Evolutionary conservation across 176 grass and related monocot species (phyloP).

Genomic region (Oropetium thomaeum): DNA sequence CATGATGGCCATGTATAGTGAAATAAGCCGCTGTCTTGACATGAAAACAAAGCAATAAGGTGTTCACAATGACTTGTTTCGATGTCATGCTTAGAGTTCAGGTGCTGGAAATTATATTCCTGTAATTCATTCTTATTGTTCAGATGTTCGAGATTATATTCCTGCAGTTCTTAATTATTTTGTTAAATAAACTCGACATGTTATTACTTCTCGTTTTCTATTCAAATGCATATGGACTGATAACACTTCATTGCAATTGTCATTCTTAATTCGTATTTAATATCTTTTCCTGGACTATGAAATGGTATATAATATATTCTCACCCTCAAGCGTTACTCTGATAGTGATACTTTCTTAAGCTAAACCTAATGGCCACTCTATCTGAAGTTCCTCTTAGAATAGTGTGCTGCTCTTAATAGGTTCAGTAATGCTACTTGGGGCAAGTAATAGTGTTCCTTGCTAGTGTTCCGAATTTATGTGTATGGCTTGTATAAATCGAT

Average conservation of each 20-base stretch:
- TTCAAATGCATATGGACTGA: background rate
- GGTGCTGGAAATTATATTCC: background rate
- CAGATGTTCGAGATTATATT: background rate
- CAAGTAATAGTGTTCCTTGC: background rate
- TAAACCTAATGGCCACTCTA: background rate
- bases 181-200: background rate
- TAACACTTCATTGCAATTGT: background rate
- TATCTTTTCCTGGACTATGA: background rate
- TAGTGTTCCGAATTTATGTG: background rate
- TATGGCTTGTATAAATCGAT: background rate
- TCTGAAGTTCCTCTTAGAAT: background rate
- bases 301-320: background rate
- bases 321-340: background rate
- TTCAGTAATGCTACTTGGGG: background rate
- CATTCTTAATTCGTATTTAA: background rate
- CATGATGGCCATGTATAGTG: background rate
- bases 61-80: background rate
- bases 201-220: background rate
- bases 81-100: constrained; percentile 6
- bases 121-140: background rate
- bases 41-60: background rate
- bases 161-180: background rate
- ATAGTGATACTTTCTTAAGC: background rate
- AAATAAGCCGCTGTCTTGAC: background rate
- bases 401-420: background rate